Evolutionary conservation across 352 stramenopile genomes (phyloP), one percentile per base, ranked within the genome.

Genomic region (Phytophthora constricta): DNA sequence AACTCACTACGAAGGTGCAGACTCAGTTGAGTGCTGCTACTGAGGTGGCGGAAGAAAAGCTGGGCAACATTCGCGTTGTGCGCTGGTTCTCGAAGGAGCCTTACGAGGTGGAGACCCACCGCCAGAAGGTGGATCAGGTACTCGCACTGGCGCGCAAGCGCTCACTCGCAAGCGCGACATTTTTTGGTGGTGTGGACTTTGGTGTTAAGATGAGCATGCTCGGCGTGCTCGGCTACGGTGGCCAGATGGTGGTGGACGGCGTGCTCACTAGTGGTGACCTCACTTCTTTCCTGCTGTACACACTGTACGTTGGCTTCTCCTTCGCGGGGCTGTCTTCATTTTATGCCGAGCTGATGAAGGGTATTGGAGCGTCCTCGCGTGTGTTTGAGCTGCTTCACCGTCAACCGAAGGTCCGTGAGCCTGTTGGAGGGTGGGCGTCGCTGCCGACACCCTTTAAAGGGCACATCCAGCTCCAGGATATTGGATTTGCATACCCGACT

Each of bases 241-340:
- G 95, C 7, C 82, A 92, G 59, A 90, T 98, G 74, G 94, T 98
- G 11, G 78, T 87, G 16, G 75, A 93, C 17, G 88, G 82, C 1
- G 58, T 90, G 41, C 77, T 98, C 46, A 97, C 88, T 0, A 83
- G 92, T 23, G 96, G 95, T n/a, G 84, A 95, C 27, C 84, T 98
- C 27, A 97, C 92, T 19, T 95, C 93, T 1, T 98, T 98, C 77
- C 68, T 98, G 57, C 84, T 97, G 58, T 98, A 98, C 72, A 94
- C 94, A 19, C 80, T 98, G 34, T 96, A 97, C 46, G 93, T 98
- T 17, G 93, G 91, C 7, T 88, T 90, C 56, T 92, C 80, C 10
- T 89, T 98, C 33, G 90, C 84, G n/a, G 85, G 86, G 17, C 65
- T 99, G 39, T 98, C 91, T 11, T 93, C 86, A 7, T 97, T 97